Evolutionary conservation across 495 filamentous ascomycete genomes (phyloP), one percentile per base, ranked within the genome.

Genomic region (Glutinoglossum americanum): DNA sequence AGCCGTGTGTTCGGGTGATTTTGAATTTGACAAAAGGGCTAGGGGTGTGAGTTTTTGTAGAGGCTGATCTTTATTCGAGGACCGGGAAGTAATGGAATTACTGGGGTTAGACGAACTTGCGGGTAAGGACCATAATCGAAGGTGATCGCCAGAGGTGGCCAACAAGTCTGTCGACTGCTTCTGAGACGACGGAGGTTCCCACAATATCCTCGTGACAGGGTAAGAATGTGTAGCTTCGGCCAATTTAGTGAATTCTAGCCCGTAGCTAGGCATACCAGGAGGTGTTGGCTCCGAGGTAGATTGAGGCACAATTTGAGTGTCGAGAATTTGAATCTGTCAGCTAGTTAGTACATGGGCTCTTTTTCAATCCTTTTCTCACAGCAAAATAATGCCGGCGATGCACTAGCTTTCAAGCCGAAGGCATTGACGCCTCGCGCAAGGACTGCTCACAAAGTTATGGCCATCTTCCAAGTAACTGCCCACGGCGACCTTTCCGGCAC

Each of bases 151-250:
- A 28, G 90, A 96, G 17, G 92, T 99, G 3, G 92, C 92, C 27
- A 99, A 75, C 25, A 99, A 77, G 71, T 99, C 93, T 6, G 93
- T 98, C 0, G 89, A 89, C 63, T 90, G 84, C 67, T 99, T 99
- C 67, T 93, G 85, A 17, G 89, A 85, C n/a, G 87, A 94, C 17
- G 90, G 89, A 7, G 92, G 92, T 64, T 99, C 92, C 92, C 92
- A 99, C 17, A 99, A 69, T 59, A 99, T 84, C 55, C 92, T 80
- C 0, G 92, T 99, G 21, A 99, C 92, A 0, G 92, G 92, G 65
- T 96, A 99, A 19, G 93, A 94, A 70, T 96, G 92, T 5, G 89
- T 95, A 2, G 92, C 93, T 74, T 99, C 92, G 1, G 92, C 93
- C n/a, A 94, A 78, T 66, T 90, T 92, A 23, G 82, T 82, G 68